A percentile compares a stretch with the other conserved stretches of the same genome.
Conservation (phyloP, 2,329 filamentous ascomycete genomes). For the Sclerotinia subarctica region DNA sequence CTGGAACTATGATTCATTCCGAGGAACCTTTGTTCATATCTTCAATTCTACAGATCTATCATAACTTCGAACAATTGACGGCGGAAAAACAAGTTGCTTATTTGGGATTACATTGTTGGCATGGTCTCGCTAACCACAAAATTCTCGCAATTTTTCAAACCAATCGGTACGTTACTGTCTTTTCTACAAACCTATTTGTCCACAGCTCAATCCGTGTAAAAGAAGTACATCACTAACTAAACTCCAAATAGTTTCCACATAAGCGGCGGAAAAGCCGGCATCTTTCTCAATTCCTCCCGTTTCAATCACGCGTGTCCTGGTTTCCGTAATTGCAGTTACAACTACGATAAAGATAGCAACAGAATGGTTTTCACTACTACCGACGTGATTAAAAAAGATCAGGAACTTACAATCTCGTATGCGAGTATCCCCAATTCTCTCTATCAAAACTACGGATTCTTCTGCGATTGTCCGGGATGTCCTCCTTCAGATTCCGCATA, state of each 20-base stretch:
- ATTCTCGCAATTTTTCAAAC: slow-evolving; percentile 34
- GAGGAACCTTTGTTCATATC: slow-evolving; percentile 34
- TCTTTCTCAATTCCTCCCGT: slow-evolving; percentile 50
- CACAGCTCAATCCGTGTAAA: not conserved
- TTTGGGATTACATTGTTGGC: slow-evolving; percentile 25
- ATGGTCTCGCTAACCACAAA: slow-evolving; percentile 20
- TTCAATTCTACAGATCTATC: slow-evolving; percentile 23
- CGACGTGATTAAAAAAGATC: slow-evolving; percentile 42
- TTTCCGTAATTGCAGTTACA: slow-evolving; percentile 45
- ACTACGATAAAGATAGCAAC: slow-evolving; percentile 33
- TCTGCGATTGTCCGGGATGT: slow-evolving; percentile 51
- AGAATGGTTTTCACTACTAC: slow-evolving; percentile 45
- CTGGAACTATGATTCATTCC: slow-evolving; percentile 29
- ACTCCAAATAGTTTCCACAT: slow-evolving; percentile 3
- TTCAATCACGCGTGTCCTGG: slow-evolving; percentile 58
- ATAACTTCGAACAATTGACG: slow-evolving; percentile 27
- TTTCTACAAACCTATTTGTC: not conserved
- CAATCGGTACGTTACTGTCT: slow-evolving; percentile 32
- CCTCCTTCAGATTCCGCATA: slow-evolving; percentile 10
- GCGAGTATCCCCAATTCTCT: slow-evolving; percentile 42
- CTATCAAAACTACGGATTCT: slow-evolving; percentile 50
- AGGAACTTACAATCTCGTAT: slow-evolving; percentile 54
- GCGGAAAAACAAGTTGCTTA: slow-evolving; percentile 28
- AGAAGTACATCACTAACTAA: not conserved
- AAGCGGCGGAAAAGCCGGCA: not conserved